Conservation (phyloP, 140 eudicot genomes). For the Eryngium alpinum region DNA sequence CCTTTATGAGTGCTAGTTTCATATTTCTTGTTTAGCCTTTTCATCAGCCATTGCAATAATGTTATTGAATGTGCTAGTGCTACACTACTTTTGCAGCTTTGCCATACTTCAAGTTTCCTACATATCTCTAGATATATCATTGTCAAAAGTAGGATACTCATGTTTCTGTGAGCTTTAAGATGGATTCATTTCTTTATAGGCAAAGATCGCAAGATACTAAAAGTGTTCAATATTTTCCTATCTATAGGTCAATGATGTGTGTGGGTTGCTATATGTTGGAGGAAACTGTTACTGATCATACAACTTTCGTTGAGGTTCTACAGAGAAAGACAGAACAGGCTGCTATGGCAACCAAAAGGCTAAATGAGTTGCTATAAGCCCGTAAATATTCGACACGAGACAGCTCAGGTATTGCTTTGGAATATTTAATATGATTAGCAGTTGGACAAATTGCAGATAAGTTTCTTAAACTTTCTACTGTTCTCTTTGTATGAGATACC, state of each 20-base stretch:
- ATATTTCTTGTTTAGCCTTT: not conserved
- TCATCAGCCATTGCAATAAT: not conserved
- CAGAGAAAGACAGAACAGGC: constrained; percentile 99
- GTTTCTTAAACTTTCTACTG: not conserved
- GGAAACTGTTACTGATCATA: not conserved
- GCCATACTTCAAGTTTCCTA: not conserved
- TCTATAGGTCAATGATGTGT: not conserved
- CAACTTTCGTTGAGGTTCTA: constrained; percentile 60
- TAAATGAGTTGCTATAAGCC: constrained; percentile 91
- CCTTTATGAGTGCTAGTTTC: not conserved
- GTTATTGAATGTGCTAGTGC: not conserved
- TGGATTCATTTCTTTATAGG: not conserved
- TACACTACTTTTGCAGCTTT: not conserved
- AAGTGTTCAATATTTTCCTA: not conserved
- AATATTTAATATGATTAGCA: not conserved
- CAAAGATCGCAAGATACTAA: not conserved
- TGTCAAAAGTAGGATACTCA: not conserved
- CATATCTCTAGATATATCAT: not conserved
- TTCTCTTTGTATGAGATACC: not conserved
- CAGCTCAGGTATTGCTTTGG: constrained; percentile 43
- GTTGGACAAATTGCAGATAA: not conserved
- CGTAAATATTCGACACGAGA: constrained; percentile 87
- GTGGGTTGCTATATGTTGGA: not conserved
- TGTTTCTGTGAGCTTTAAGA: not conserved
- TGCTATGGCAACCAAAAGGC: constrained; percentile 95